Conservation (phyloP, 495 filamentous ascomycete species). For the Hypoxylon crocopeplum region DNA sequence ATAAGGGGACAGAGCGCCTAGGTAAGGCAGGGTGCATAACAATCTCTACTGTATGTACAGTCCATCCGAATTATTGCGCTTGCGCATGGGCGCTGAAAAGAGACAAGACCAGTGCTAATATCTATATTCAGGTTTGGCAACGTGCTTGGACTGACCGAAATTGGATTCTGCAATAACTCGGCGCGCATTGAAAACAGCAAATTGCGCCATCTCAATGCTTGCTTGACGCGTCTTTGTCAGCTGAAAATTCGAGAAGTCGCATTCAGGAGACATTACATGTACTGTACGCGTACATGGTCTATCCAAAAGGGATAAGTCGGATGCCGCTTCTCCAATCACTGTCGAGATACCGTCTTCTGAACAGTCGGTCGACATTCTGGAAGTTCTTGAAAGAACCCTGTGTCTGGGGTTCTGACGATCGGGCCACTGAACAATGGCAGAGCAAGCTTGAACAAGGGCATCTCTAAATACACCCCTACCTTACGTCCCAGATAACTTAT, state of each 20-base stretch:
- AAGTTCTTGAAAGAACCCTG: constrained; percentile 35
- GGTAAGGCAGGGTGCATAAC: no score
- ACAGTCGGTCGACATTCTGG: constrained; percentile 29
- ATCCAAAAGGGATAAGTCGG: neutral
- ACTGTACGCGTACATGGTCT: constrained; percentile 1
- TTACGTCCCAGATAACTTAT: constrained; percentile 2
- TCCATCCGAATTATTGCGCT: constrained; percentile 9
- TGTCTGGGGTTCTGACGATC: constrained; percentile 31
- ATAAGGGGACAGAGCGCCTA: neutral
- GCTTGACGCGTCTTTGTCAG: constrained; percentile 18
- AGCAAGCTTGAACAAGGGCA: constrained; percentile 11
- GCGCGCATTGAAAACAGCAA: constrained; percentile 35
- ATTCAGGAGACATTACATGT: constrained; percentile 6
- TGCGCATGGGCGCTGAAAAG: constrained; percentile 4
- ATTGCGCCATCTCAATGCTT: constrained; percentile 34
- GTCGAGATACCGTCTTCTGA: constrained; percentile 6
- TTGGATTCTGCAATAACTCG: constrained; percentile 20
- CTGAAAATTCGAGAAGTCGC: constrained; percentile 14
- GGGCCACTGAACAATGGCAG: constrained; percentile 28
- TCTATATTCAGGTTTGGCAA: constrained; percentile 13
- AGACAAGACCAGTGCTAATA: neutral
- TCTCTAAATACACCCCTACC: constrained; percentile 8
- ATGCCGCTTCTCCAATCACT: neutral
- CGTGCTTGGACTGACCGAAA: constrained; percentile 28
- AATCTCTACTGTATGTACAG: no score